Conservation (phyloP, 1,284 basidiomycete genomes). For the Cystobasidium pallidum region DNA sequence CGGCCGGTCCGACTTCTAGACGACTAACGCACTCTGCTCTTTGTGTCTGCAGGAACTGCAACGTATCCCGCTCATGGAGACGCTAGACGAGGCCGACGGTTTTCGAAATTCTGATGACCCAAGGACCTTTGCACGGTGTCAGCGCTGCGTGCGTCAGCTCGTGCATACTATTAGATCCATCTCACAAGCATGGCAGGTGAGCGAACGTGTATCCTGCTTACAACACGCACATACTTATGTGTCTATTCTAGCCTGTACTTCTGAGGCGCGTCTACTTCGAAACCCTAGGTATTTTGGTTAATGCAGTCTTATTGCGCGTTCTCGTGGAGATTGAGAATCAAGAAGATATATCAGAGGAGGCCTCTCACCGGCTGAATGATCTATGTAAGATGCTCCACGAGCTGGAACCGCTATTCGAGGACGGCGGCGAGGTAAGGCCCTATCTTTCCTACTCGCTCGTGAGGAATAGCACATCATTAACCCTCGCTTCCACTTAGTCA, state of each 20-base stretch:
- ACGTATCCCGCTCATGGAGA: slow-evolving; percentile 59
- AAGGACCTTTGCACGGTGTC: slow-evolving; percentile 74
- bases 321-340: slow-evolving; percentile 76
- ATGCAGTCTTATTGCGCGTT: slow-evolving; percentile 71
- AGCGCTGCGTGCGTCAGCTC: slow-evolving; percentile 69
- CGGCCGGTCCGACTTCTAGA: not conserved
- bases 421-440: slow-evolving; percentile 56
- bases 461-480: no score
- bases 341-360: slow-evolving; percentile 85
- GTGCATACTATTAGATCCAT: slow-evolving; percentile 69
- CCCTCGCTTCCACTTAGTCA: slow-evolving; percentile 4
- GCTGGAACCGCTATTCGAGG: slow-evolving; percentile 78
- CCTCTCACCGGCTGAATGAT: slow-evolving; percentile 80
- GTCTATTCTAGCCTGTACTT: slow-evolving; percentile 54
- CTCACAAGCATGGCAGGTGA: slow-evolving; percentile 73
- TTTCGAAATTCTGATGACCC: slow-evolving; percentile 76
- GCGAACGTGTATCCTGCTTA: slow-evolving; percentile 11
- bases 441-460: not conserved
- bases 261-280: slow-evolving; percentile 52
- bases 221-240: slow-evolving; percentile 29
- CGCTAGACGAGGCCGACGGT: slow-evolving; percentile 68
- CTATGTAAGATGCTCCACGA: slow-evolving; percentile 74
- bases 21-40: not conserved
- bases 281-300: slow-evolving; percentile 70
- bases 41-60: slow-evolving; percentile 60